A percentile compares a stretch with the other conserved stretches of the same genome.
These are phyloP conservation scores for Penicillium hordei DNA, from an alignment of 2,329 filamentous ascomycete genomes.

Conservation along the genomic window DNA sequence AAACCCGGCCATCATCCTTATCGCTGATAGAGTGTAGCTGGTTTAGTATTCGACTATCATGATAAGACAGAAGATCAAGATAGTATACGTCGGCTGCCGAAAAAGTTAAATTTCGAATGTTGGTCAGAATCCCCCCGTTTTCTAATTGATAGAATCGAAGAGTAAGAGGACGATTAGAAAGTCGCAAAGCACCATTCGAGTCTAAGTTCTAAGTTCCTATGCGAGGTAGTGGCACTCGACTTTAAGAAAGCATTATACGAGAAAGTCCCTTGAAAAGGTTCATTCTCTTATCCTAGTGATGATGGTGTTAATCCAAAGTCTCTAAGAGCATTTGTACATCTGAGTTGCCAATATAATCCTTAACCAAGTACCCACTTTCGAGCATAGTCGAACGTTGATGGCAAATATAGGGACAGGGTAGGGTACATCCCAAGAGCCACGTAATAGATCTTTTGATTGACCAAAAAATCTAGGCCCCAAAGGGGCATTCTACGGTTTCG, in stretches of 20 bases:
- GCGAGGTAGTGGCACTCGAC: slow-evolving; percentile 25
- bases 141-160: slow-evolving; percentile 35
- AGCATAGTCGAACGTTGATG: slow-evolving; percentile 15
- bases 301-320: slow-evolving; percentile 26
- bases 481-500: slow-evolving; percentile 14
- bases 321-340: slow-evolving; percentile 30
- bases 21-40: slow-evolving; percentile 37
- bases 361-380: slow-evolving; percentile 31
- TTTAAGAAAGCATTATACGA: slow-evolving; percentile 25
- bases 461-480: slow-evolving; percentile 23
- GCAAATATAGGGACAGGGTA: slow-evolving; percentile 28
- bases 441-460: slow-evolving; percentile 21
- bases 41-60: slow-evolving; percentile 36
- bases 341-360: slow-evolving; percentile 29
- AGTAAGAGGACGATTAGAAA: slow-evolving; percentile 41
- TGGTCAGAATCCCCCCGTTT: slow-evolving; percentile 35
- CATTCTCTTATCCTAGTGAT: slow-evolving; percentile 14
- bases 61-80: slow-evolving; percentile 34
- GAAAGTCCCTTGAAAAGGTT: slow-evolving; percentile 27
- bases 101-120: slow-evolving; percentile 38
- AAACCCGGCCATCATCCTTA: slow-evolving; percentile 29
- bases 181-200: slow-evolving; percentile 24
- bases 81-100: slow-evolving; percentile 28
- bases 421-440: slow-evolving; percentile 22
- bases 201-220: slow-evolving; percentile 38